These are phyloP conservation scores for Farysia itapuensis DNA, from an alignment of 1,284 basidiomycete species.

Conservation along the genomic window DNA sequence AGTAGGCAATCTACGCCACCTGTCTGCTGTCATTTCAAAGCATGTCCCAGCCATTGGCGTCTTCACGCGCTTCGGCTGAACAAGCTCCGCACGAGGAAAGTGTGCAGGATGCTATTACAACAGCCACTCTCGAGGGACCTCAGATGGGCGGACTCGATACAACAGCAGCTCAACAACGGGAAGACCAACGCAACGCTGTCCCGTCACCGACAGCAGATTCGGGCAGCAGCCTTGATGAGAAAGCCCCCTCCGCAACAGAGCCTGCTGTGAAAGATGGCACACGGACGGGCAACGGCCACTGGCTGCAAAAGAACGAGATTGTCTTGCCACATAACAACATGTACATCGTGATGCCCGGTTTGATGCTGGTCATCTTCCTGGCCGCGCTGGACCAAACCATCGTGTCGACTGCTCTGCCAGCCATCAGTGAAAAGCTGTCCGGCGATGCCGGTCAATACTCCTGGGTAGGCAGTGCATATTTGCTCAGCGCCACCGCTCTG, in stretches of 20 bases:
- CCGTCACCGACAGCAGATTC: background rate
- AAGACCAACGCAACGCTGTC: background rate
- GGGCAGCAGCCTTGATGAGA: background rate
- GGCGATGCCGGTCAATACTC: constrained; percentile 44
- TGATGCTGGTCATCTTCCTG: constrained; percentile 36
- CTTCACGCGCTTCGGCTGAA: no score
- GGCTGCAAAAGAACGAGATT: constrained; percentile 36
- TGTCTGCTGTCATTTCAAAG: no score
- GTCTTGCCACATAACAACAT: constrained; percentile 50
- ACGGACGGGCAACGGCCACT: constrained; percentile 13
- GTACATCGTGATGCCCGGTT: constrained; percentile 41
- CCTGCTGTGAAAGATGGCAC: background rate
- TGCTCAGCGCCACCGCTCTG: constrained; percentile 60
- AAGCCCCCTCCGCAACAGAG: background rate
- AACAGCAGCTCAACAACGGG: background rate
- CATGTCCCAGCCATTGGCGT: no score
- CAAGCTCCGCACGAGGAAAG: no score
- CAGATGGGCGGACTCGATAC: background rate
- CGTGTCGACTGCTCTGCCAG: constrained; percentile 59
- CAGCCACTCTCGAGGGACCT: background rate
- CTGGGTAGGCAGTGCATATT: constrained; percentile 62
- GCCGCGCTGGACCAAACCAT: constrained; percentile 59
- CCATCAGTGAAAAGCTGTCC: constrained; percentile 38
- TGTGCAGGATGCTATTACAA: no score
- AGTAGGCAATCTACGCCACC: no score